These are phyloP conservation scores for Kentomonas sorsogonicus DNA, from an alignment of 208 protist genomes.

Conservation along the genomic window DNA sequence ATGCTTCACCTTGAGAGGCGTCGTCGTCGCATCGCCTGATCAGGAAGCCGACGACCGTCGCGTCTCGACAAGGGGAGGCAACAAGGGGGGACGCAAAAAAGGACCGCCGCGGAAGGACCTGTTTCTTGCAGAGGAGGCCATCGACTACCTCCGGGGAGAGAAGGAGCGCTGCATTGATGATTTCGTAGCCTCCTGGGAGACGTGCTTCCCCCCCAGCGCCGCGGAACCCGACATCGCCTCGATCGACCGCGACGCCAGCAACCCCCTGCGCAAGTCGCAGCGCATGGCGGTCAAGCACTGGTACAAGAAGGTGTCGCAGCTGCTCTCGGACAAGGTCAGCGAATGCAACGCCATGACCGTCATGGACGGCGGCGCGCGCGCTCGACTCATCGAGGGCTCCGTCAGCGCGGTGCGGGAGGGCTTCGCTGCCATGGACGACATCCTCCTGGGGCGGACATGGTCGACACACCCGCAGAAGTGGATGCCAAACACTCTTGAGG, in stretches of 20 bases:
- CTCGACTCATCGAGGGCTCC: constrained; percentile 55
- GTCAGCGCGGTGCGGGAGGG: constrained; percentile 32
- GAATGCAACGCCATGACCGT: constrained; percentile 49
- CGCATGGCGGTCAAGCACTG: constrained; percentile 71
- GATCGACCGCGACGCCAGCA: constrained; percentile 24
- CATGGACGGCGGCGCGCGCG: constrained; percentile 45
- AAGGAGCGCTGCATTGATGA: constrained; percentile 47
- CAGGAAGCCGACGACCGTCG: not conserved
- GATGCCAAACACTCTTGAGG: constrained; percentile 31
- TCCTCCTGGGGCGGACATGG: constrained; percentile 55
- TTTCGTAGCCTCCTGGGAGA: constrained; percentile 59
- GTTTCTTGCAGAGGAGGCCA: constrained; percentile 2
- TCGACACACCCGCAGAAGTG: constrained; percentile 64
- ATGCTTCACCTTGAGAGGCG: too few species aligned
- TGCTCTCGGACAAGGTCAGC: constrained; percentile 36
- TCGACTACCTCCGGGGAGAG: constrained; percentile 47
- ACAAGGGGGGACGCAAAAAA: constrained; percentile 1
- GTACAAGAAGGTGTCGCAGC: constrained; percentile 33
- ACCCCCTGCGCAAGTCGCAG: constrained; percentile 54
- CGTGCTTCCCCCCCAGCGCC: constrained; percentile 56
- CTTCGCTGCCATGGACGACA: constrained; percentile 35
- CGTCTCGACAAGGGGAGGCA: too few species aligned
- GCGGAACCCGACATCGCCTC: constrained; percentile 26
- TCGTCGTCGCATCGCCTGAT: constrained; percentile 28
- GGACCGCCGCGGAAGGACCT: not conserved